Base-by-base conservation (phyloP, 768 basidiomycete genomes). In the Suillus sp. region DNA sequence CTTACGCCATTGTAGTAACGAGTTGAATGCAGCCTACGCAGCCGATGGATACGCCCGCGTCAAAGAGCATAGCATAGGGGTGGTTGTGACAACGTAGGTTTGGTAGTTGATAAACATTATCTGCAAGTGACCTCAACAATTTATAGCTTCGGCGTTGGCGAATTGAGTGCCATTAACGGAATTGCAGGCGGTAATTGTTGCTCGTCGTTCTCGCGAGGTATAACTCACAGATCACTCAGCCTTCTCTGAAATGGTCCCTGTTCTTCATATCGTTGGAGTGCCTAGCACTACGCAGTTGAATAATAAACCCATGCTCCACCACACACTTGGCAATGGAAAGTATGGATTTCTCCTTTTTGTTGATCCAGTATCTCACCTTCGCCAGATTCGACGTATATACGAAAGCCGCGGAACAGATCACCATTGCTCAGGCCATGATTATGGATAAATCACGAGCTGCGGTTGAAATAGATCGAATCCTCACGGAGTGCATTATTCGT, bases 1-100 rank as follows among this genome's bases (percentile, higher is more conserved):
- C 47, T 70, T 38, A 73, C 35, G 3, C 18, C 7, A 11, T 53
- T 32, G 18, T 63, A 92, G 91, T 67, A 93, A 93, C 64, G 91
- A 95, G 71, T 80, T 95, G 54, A 93, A 95, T 66, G 91, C 93
- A 0, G 83, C 92, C 0, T 97, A 97, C 74, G 95, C 95, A 18
- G 93, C 93, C 0, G 95, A 96, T 70, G 95, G 95, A 13, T 96
- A 96, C 74, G 93, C 95, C 22, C 85, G 96, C 62, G 87, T 95
- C 59, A 96, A 94, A 67, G 85, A 88, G 57, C 78, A 81, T 54
- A 81, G 85, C 67, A 77, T 93, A 55, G 92, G 91, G 57, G 92
- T 87, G 9, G 75, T 95, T 5, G 75, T 84, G 37, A 96, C 95
- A 13, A 97, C 91, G 89, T 90, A 68, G n/a, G 79, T 70, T 16